Conservation (phyloP, 805 yeast species). For the Teunomyces atbi region DNA sequence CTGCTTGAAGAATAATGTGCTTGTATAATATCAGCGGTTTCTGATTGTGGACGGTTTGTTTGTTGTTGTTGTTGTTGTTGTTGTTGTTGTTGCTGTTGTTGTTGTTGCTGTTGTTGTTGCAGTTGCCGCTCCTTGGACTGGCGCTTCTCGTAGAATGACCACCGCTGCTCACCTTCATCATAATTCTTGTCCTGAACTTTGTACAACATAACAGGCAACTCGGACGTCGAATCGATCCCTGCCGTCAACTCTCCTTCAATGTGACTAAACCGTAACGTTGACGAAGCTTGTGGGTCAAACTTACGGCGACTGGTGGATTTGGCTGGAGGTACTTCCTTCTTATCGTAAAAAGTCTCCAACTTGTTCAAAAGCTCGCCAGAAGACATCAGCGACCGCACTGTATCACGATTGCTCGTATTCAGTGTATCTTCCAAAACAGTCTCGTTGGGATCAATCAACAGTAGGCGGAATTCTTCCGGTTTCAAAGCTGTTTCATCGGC, state of each 20-base stretch:
- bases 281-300: conserved; percentile 8
- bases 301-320: not conserved
- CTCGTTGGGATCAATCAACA: conserved; percentile 8
- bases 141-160: conserved; percentile 23
- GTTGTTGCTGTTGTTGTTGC: not conserved
- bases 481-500: conserved; percentile 5
- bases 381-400: conserved; percentile 21
- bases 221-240: conserved; percentile 24
- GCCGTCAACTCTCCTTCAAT: conserved; percentile 19
- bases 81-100: not conserved
- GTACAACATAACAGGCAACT: conserved; percentile 29
- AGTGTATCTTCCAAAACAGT: conserved; percentile 5
- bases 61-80: not conserved
- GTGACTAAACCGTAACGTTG: conserved; percentile 8
- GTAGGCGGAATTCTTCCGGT: conserved; percentile 4
- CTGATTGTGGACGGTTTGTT: not conserved
- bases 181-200: conserved; percentile 28
- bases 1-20: not conserved
- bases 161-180: conserved; percentile 22
- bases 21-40: not conserved
- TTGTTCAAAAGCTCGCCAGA: conserved; percentile 30
- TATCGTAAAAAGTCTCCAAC: conserved; percentile 16
- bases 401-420: conserved; percentile 6
- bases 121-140: not conserved
- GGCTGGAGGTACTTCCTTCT: not conserved